Conservation (phyloP, 495 filamentous ascomycete genomes). For the Aspergillus panamensis region DNA sequence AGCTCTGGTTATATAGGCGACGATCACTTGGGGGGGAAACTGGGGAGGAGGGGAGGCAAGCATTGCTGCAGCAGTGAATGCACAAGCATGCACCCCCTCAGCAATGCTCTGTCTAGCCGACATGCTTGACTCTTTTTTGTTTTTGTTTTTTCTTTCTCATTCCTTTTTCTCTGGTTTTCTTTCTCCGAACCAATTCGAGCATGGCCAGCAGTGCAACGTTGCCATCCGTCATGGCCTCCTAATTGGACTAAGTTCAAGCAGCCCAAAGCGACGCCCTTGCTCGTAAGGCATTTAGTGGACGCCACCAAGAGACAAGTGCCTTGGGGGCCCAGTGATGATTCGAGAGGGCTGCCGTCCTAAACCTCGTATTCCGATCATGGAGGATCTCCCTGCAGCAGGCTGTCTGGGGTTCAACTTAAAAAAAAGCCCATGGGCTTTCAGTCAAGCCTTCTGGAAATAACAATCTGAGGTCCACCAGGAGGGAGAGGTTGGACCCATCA, state of each 20-base stretch:
- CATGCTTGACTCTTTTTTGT: not conserved
- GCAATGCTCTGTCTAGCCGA: not conserved
- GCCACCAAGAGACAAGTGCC: conserved; percentile 6
- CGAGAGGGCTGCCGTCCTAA: not conserved
- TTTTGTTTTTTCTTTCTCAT: too few species aligned
- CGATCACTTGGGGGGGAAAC: not conserved
- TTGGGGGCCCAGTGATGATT: conserved; percentile 5
- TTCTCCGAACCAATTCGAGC: not conserved
- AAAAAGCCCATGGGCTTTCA: not conserved
- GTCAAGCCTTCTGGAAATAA: not conserved
- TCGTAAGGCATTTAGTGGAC: conserved; percentile 14
- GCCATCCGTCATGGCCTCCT: not conserved
- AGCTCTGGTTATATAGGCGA: not conserved
- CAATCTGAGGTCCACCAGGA: not conserved
- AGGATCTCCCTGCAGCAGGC: not conserved
- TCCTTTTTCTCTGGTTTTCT: not conserved
- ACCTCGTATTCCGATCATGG: not conserved
- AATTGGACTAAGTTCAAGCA: conserved; percentile 4
- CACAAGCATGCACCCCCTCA: not conserved
- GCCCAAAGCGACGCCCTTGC: not conserved
- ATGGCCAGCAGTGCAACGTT: conserved; percentile 11
- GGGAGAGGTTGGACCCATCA: not conserved
- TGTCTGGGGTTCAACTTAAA: not conserved
- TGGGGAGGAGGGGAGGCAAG: not conserved
- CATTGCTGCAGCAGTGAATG: not conserved